phyloP scores from a whole-genome alignment of 116 monocot genomes.

The Thalassia testudinum region DNA sequence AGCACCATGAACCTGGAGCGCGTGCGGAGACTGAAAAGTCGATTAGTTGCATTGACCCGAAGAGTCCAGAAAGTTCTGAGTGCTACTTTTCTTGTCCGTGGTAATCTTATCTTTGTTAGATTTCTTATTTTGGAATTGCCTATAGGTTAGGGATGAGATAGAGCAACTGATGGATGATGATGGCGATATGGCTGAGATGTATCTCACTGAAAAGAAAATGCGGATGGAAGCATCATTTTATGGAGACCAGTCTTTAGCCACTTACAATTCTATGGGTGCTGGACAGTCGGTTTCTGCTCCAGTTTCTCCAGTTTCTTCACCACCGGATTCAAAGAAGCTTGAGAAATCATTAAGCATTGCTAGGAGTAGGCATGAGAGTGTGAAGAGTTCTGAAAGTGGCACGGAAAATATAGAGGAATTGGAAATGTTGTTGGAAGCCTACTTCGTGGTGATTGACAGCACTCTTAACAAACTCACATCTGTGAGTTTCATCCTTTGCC shows the following conservation, averaged over 20 bases:
- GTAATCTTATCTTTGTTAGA: neutral
- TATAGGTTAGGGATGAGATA: conserved; percentile 97
- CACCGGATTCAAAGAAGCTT: conserved; percentile 58
- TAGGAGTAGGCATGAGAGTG: conserved; percentile 79
- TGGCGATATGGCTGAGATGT: conserved; percentile 99
- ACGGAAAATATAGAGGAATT: conserved; percentile 73
- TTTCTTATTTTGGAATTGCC: neutral
- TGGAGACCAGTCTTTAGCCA: conserved; percentile 49
- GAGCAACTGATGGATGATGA: conserved; percentile 99
- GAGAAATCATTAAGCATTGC: conserved; percentile 60
- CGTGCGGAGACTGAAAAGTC: conserved; percentile 81
- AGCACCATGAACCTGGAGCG: conserved; percentile 88
- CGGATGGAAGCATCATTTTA: conserved; percentile 53
- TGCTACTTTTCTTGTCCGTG: too few species aligned
- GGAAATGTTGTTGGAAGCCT: conserved; percentile 94
- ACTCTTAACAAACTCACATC: conserved; percentile 89
- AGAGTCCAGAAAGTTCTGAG: conserved; percentile 81
- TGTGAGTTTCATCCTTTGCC: conserved; percentile 14
- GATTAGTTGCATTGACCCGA: conserved; percentile 87
- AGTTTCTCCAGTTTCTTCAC: conserved; percentile 90
- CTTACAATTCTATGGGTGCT: conserved; percentile 29
- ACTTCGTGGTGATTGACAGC: conserved; percentile 88
- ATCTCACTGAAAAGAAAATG: conserved; percentile 86
- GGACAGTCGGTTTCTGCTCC: conserved; percentile 69
- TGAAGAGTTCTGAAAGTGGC: conserved; percentile 46